phyloP scores from a whole-genome alignment of 768 basidiomycete genomes.

The Vishniacozyma victoriae region DNA sequence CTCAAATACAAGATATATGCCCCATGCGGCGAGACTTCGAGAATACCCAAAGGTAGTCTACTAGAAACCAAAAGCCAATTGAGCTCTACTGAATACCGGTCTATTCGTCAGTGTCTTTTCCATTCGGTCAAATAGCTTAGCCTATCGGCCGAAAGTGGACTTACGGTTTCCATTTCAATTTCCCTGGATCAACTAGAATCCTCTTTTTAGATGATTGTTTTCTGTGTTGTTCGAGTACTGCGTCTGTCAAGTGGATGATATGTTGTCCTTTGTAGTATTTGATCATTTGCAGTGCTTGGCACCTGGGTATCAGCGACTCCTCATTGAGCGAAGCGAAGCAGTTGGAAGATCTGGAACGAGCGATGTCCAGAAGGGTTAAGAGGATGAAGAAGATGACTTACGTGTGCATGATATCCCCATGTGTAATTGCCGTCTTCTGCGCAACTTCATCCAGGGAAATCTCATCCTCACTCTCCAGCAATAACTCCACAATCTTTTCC shows the following conservation, averaged over 20 bases:
- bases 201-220: slow-evolving; percentile 73
- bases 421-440: slow-evolving; percentile 87
- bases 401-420: slow-evolving; percentile 98
- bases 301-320: slow-evolving; percentile 53
- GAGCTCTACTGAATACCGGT: slow-evolving; percentile 13
- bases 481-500: slow-evolving; percentile 85
- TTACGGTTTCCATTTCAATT: slow-evolving; percentile 89
- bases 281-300: slow-evolving; percentile 87
- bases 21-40: too few relatives aligned
- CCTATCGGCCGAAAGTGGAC: too few relatives aligned
- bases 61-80: slow-evolving; percentile 15
- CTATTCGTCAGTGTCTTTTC: not conserved
- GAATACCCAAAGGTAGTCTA: too few relatives aligned
- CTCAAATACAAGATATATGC: too few relatives aligned
- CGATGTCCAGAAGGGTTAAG: too few relatives aligned
- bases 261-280: slow-evolving; percentile 94
- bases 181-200: slow-evolving; percentile 69
- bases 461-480: slow-evolving; percentile 67
- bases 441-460: slow-evolving; percentile 96
- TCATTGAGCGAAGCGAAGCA: slow-evolving; percentile 8
- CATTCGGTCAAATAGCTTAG: not conserved
- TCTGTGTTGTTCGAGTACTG: slow-evolving; percentile 83
- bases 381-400: slow-evolving; percentile 51
- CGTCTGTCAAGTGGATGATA: slow-evolving; percentile 83
- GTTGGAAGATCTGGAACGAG: slow-evolving; percentile 1